A percentile compares a stretch with the other conserved stretches of the same genome.
Evolutionary conservation across 176 grass and related monocot species (phyloP).

Genomic region (Canna indica): DNA sequence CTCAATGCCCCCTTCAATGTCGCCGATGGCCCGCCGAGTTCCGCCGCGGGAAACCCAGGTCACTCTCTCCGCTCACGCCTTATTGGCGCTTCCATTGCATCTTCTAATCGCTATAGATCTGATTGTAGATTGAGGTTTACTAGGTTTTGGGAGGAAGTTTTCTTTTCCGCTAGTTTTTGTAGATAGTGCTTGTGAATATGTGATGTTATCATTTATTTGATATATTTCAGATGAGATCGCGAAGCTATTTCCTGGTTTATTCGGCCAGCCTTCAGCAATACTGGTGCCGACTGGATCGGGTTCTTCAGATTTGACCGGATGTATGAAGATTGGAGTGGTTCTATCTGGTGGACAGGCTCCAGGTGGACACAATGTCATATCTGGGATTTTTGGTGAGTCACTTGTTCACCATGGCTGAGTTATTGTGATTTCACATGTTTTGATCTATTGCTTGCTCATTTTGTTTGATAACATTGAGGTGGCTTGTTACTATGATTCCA

Average conservation of each 20-base stretch:
- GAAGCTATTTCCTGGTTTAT: slow-evolving; percentile 79
- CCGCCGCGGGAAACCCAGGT: slow-evolving; percentile 65
- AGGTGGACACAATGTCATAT: slow-evolving; percentile 95
- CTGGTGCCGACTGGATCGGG: slow-evolving; percentile 42
- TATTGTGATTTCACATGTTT: neutral
- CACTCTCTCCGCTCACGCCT: neutral
- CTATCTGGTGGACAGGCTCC: slow-evolving; percentile 92
- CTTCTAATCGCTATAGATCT: no score
- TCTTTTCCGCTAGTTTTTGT: neutral
- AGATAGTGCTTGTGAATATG: neutral
- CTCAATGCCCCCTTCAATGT: slow-evolving; percentile 44
- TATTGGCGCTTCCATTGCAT: neutral
- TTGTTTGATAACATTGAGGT: neutral
- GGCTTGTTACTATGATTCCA: neutral
- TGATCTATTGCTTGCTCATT: neutral
- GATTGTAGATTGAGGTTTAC: neutral
- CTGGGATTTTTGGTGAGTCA: slow-evolving; percentile 75
- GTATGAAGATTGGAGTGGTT: slow-evolving; percentile 75
- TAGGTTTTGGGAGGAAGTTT: neutral
- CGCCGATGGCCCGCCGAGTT: slow-evolving; percentile 59
- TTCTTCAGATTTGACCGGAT: slow-evolving; percentile 8
- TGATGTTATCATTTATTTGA: neutral
- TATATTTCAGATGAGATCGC: slow-evolving; percentile 68
- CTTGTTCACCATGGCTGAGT: neutral
- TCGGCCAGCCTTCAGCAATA: slow-evolving; percentile 60